A percentile compares a stretch with the other conserved stretches of the same genome.
Conservation (phyloP, 2,329 filamentous ascomycete genomes). For the Myriosclerotinia duriaeana region DNA sequence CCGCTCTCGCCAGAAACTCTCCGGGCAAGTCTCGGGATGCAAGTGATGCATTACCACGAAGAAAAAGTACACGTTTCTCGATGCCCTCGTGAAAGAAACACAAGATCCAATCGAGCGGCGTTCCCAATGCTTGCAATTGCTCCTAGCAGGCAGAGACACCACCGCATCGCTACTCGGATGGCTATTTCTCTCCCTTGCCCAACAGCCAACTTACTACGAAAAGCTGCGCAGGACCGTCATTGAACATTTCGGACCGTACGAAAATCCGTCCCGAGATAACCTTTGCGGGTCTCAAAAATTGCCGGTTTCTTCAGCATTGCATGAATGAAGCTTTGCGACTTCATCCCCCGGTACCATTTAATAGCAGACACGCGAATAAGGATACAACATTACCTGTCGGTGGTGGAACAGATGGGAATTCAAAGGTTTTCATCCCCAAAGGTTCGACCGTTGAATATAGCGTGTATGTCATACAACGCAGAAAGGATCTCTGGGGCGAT, state of each 20-base stretch:
- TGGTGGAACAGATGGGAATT: slow-evolving; percentile 37
- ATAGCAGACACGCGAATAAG: slow-evolving; percentile 29
- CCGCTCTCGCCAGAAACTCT: neutral
- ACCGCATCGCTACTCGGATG: slow-evolving; percentile 44
- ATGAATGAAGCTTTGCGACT: slow-evolving; percentile 49
- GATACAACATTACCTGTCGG: slow-evolving; percentile 37
- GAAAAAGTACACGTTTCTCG: slow-evolving; percentile 43
- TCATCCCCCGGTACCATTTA: slow-evolving; percentile 43
- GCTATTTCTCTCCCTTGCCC: slow-evolving; percentile 36
- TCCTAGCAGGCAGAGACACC: slow-evolving; percentile 46
- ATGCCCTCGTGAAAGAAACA: slow-evolving; percentile 50
- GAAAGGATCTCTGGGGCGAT: slow-evolving; percentile 42
- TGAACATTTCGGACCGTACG: slow-evolving; percentile 38
- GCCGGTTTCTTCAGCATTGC: slow-evolving; percentile 54
- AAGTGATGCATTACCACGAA: slow-evolving; percentile 44
- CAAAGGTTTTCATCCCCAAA: slow-evolving; percentile 35
- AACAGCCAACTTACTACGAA: slow-evolving; percentile 35
- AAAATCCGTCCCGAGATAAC: slow-evolving; percentile 48
- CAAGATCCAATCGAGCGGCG: slow-evolving; percentile 48
- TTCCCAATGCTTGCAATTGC: slow-evolving; percentile 44
- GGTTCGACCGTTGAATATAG: slow-evolving; percentile 28
- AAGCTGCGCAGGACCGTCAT: slow-evolving; percentile 33
- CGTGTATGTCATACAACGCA: slow-evolving; percentile 42
- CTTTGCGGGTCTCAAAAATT: slow-evolving; percentile 52
- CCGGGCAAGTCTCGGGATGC: slow-evolving; percentile 36